phyloP scores from a whole-genome alignment of 768 basidiomycete genomes.

The Calocera cornea region DNA sequence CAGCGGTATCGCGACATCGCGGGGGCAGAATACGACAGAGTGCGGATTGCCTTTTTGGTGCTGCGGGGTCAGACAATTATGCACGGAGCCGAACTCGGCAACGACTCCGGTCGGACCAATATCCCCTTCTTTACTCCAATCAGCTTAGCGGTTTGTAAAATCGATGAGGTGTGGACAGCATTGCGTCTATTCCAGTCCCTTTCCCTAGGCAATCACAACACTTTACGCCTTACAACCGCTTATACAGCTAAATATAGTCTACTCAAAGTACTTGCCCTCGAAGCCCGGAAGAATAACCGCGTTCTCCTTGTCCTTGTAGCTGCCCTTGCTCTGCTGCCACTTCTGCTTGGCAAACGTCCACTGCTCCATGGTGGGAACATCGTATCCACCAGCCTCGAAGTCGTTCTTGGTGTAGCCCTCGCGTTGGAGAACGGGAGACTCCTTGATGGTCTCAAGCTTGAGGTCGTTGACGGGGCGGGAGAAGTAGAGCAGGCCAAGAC shows the following conservation, averaged over 20 bases:
- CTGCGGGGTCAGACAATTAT: not conserved
- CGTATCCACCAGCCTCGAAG: conserved; percentile 10
- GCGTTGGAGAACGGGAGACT: conserved; percentile 25
- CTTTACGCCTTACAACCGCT: not conserved
- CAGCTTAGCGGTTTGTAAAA: no score
- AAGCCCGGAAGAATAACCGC: not conserved
- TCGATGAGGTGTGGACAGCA: no score
- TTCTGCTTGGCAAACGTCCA: conserved; percentile 21
- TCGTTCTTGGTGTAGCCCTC: conserved; percentile 19
- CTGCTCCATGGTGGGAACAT: conserved; percentile 18
- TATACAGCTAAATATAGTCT: not conserved
- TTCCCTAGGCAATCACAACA: not conserved
- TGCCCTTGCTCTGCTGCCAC: not conserved
- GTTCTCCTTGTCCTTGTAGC: not conserved
- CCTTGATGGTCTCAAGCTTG: conserved; percentile 19
- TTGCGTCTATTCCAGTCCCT: not conserved
- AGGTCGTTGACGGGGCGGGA: conserved; percentile 24
- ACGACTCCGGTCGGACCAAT: no score
- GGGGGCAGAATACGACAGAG: not conserved
- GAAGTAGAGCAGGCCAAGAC: conserved; percentile 29
- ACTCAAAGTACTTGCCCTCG: not conserved
- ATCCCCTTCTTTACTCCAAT: no score
- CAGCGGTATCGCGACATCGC: not conserved
- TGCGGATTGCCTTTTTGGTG: no score
- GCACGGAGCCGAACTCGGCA: not conserved